Evolutionary conservation across 2,329 filamentous ascomycete species (phyloP).

Genomic region (Fusarium papillatum): DNA sequence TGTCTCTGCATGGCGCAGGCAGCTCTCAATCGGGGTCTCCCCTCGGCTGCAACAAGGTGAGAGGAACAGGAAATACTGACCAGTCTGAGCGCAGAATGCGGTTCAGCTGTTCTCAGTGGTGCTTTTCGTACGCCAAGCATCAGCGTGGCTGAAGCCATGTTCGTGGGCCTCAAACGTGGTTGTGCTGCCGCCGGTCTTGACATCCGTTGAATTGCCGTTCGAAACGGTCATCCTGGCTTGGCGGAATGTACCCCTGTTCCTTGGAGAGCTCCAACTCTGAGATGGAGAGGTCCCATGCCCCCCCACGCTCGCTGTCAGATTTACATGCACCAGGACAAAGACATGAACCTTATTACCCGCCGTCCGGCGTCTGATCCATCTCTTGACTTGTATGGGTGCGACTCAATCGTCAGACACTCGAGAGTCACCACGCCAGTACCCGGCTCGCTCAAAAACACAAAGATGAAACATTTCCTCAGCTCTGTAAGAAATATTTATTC

Average conservation of each 20-base stretch:
- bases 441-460: neutral
- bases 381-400: neutral
- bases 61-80: neutral
- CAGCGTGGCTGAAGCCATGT: neutral
- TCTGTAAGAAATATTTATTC: neutral
- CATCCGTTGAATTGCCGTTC: neutral
- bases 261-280: too few relatives aligned
- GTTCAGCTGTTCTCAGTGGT: neutral
- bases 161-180: neutral
- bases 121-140: neutral
- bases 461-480: neutral
- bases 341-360: neutral
- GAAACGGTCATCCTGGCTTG: neutral
- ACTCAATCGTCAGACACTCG: neutral
- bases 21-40: too few relatives aligned
- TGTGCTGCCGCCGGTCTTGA: neutral
- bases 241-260: neutral
- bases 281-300: too few relatives aligned
- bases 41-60: neutral
- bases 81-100: neutral
- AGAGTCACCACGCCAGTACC: neutral
- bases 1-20: neutral
- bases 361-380: neutral
- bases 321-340: neutral
- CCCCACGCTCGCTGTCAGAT: neutral